Conservation (phyloP, 805 yeast genomes). For the Yarrowia divulgata region DNA sequence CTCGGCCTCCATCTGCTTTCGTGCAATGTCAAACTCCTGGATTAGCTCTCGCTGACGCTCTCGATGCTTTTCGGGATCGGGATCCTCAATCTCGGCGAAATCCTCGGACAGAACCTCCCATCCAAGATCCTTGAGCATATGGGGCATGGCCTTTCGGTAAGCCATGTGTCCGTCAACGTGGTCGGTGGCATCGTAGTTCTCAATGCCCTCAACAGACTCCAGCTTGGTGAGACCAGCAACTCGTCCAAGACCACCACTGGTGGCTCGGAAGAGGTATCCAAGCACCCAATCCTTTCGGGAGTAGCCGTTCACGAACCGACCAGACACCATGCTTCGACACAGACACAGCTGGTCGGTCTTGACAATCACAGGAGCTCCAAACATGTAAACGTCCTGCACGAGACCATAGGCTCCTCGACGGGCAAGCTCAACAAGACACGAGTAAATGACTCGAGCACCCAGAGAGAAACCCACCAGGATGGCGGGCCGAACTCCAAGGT, state of each 20-base stretch:
- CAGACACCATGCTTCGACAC: constrained; percentile 87
- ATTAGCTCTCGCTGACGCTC: constrained; percentile 79
- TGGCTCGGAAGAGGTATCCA: constrained; percentile 93
- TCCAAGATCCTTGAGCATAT: constrained; percentile 68
- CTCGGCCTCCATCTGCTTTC: constrained; percentile 59
- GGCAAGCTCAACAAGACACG: constrained; percentile 87
- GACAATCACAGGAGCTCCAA: constrained; percentile 88
- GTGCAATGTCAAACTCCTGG: constrained; percentile 85
- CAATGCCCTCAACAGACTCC: constrained; percentile 63
- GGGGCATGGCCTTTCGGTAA: constrained; percentile 94
- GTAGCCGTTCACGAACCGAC: constrained; percentile 87
- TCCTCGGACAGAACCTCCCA: constrained; percentile 89
- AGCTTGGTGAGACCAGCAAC: constrained; percentile 89
- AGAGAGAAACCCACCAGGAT: constrained; percentile 92
- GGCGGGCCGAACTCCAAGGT: constrained; percentile 89
- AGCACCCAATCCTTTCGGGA: constrained; percentile 94
- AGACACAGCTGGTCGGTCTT: constrained; percentile 76
- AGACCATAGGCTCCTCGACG: constrained; percentile 85
- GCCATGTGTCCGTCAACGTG: constrained; percentile 95
- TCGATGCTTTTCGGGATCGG: constrained; percentile 86
- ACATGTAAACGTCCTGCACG: constrained; percentile 83
- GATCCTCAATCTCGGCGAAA: constrained; percentile 94
- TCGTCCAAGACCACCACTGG: constrained; percentile 91
- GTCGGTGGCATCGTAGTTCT: constrained; percentile 87
- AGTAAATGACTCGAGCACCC: constrained; percentile 90